Conservation (phyloP, 352 stramenopile species). For the Saprolegnia parasitica region DNA sequence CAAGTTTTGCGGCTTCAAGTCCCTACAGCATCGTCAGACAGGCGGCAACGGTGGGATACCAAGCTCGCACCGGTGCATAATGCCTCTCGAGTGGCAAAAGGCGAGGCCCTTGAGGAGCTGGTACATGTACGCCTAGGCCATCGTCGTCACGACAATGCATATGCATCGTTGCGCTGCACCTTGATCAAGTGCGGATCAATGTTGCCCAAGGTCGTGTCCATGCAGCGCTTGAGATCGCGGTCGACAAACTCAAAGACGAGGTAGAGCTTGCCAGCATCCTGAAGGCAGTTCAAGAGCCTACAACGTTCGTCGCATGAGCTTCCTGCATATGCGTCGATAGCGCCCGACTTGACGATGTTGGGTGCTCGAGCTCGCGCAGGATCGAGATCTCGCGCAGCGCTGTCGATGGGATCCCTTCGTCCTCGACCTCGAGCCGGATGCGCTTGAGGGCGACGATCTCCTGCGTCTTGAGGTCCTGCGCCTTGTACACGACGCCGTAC, state of each 20-base stretch:
- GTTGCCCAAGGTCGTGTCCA: conserved; percentile 84
- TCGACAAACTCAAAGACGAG: conserved; percentile 99
- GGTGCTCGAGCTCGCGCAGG: conserved; percentile 95
- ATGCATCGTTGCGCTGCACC: conserved; percentile 29
- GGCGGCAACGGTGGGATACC: background rate
- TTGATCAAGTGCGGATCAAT: conserved; percentile 63
- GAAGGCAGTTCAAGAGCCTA: conserved; percentile 91
- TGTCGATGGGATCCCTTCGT: conserved; percentile 98
- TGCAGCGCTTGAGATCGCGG: conserved; percentile 95
- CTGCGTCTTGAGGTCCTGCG: conserved; percentile 86
- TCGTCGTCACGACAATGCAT: conserved; percentile 12
- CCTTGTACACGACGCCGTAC: conserved; percentile 97
- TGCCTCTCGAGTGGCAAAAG: conserved; percentile 81
- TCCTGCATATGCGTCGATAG: background rate
- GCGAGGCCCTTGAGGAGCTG: conserved; percentile 84
- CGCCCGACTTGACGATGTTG: conserved; percentile 93
- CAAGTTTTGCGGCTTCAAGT: conserved; percentile 27
- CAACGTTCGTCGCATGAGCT: background rate
- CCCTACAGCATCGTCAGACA: background rate
- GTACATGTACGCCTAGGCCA: conserved; percentile 41
- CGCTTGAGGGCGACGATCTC: conserved; percentile 93
- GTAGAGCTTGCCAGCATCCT: conserved; percentile 95
- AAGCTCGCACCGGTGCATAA: conserved; percentile 62
- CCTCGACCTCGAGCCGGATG: conserved; percentile 97
- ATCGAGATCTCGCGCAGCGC: conserved; percentile 98